phyloP scores from a whole-genome alignment of 495 filamentous ascomycete genomes.

The Penicillium herquei region DNA sequence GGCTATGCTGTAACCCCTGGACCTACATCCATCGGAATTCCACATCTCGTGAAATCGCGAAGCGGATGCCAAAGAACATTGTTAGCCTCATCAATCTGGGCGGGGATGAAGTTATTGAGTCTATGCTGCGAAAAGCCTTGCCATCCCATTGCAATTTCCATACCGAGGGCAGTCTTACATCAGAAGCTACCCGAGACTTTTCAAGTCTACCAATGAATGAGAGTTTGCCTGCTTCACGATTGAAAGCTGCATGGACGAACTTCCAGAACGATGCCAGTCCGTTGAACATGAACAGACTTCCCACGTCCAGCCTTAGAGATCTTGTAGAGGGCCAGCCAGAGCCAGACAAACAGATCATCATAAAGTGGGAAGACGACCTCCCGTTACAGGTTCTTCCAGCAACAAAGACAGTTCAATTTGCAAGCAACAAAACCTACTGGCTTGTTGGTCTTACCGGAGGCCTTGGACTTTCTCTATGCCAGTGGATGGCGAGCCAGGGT shows the following conservation, averaged over 20 bases:
- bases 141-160: constrained; percentile 12
- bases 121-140: constrained; percentile 4
- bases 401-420: constrained; percentile 16
- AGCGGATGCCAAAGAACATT: constrained; percentile 13
- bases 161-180: constrained; percentile 13
- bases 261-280: constrained; percentile 3
- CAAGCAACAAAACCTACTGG: constrained; percentile 51
- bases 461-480: constrained; percentile 57
- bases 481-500: constrained; percentile 54
- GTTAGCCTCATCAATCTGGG: constrained; percentile 16
- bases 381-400: constrained; percentile 17
- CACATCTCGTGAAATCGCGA: constrained; percentile 11
- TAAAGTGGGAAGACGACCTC: constrained; percentile 13
- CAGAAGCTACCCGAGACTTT: neutral
- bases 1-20: constrained; percentile 13
- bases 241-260: constrained; percentile 11
- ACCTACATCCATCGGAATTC: constrained; percentile 17
- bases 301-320: constrained; percentile 1
- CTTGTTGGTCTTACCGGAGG: constrained; percentile 57
- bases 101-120: neutral
- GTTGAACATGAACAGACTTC: constrained; percentile 10
- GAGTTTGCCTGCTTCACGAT: constrained; percentile 1
- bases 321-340: constrained; percentile 10
- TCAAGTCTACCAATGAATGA: neutral
- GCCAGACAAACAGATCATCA: constrained; percentile 3